Evolutionary conservation across 2,329 filamentous ascomycete genomes (phyloP).

Genomic region (Periconia sp.): DNA sequence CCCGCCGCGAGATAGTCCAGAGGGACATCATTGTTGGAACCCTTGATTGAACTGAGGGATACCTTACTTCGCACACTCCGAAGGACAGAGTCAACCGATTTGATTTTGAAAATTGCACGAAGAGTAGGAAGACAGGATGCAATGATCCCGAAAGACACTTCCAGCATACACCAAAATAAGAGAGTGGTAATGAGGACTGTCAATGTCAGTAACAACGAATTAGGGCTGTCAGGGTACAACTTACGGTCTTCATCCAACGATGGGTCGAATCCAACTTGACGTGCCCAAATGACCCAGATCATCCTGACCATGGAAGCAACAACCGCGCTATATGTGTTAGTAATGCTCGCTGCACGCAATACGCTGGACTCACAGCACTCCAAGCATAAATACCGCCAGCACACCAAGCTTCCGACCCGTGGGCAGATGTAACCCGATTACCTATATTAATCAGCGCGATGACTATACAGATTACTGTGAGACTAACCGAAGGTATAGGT

Average conservation of each 20-base stretch:
- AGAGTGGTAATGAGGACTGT: not conserved
- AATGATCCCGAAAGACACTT: not conserved
- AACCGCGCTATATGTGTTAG: no score
- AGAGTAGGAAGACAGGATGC: not conserved
- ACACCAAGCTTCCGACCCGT: not conserved
- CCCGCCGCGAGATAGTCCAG: no score
- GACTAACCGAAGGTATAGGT: not conserved
- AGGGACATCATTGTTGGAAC: no score
- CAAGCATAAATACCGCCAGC: not conserved
- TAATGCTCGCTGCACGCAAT: no score
- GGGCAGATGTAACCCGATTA: not conserved
- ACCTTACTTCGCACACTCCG: not conserved
- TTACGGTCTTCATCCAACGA: not conserved
- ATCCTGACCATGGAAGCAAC: not conserved
- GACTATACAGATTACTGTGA: not conserved
- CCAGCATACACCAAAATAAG: slow-evolving; percentile 2
- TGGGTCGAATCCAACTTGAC: not conserved
- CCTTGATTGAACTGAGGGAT: no score
- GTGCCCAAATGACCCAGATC: not conserved
- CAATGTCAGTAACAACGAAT: not conserved
- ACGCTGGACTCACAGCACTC: not conserved
- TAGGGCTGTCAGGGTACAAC: not conserved
- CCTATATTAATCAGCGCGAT: not conserved
- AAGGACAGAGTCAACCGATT: not conserved
- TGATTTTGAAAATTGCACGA: not conserved